Evolutionary conservation across 2,329 filamentous ascomycete genomes (phyloP), one percentile per base, ranked within the genome.

Genomic region (Nothophoma quercina): DNA sequence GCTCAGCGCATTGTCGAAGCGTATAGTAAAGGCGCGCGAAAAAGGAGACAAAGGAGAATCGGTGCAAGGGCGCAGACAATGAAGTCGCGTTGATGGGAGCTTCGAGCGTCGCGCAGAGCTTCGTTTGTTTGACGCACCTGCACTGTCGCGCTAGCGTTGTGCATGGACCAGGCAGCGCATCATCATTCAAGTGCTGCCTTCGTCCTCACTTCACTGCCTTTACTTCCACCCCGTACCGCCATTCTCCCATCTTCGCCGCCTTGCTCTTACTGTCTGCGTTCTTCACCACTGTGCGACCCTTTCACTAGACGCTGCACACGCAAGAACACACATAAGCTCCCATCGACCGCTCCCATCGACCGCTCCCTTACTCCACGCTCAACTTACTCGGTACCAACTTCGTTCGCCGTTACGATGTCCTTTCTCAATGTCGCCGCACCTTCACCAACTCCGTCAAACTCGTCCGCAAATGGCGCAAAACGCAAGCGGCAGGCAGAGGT

Each of bases 401-500:
- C 15, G 16, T 13, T 22, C 28, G 21, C 13, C 32, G 22, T 25
- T 19, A 9, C 45, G 29, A 75, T 75, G 73, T 72, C 71, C 13
- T 68, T 65, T 59, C 69, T 73, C 56, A 72, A 71, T 42, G 58
- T 68, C 18, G 58, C 65, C 42, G 54, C 84, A 10, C 82, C 84
- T 15, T 91, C 83, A 43, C 87, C 85, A 34, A 85, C 86, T 32
- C 85, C 74, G 10, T 75, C 74, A 12, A 73, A 66, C 55, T 60
- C 75, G 6, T 76, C 76, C 23, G 58, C 67, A 52, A 63, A 63
- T 33, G 65, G 64, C 32, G 63, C 68, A 13, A 85, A 86, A 64
- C 78, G 80, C 55, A 89, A 89, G 69, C 83, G 87, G 7, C 82
- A 85, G 40, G 54, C 51, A n/a, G 68, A 69, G 26, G 77, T 81